Conservation (phyloP, 2,329 filamentous ascomycete genomes). For the Daldinia sp. region DNA sequence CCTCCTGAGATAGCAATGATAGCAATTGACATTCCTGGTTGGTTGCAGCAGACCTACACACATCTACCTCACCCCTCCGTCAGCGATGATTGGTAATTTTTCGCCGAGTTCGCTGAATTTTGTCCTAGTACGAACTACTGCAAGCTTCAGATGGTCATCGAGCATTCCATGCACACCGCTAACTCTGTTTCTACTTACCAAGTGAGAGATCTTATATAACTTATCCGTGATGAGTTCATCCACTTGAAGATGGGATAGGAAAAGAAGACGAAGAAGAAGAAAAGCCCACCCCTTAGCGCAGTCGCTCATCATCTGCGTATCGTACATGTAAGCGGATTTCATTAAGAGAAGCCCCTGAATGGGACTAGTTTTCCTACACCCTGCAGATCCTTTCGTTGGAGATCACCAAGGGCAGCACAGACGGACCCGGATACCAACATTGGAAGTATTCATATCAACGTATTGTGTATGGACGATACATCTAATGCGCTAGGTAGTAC, state of each 20-base stretch:
- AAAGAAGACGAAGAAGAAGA: constrained; percentile 3
- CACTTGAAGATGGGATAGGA: constrained; percentile 2
- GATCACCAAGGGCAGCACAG: constrained; percentile 38
- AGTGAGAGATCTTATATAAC: constrained; percentile 4
- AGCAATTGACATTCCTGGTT: constrained; percentile 32
- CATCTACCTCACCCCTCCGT: constrained; percentile 12
- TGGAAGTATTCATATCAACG: neutral
- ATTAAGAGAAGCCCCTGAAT: constrained; percentile 39
- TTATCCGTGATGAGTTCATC: constrained; percentile 3
- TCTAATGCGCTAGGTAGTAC: constrained; percentile 8
- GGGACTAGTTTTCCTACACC: constrained; percentile 23
- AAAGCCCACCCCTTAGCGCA: constrained; percentile 19
- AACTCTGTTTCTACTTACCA: constrained; percentile 10
- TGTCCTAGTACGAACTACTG: constrained; percentile 32
- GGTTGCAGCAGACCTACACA: constrained; percentile 29
- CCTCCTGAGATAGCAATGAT: constrained; percentile 36
- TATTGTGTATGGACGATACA: constrained; percentile 20
- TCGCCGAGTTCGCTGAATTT: constrained; percentile 30
- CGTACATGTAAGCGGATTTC: constrained; percentile 13
- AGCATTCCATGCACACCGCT: constrained; percentile 24
- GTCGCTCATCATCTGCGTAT: constrained; percentile 1
- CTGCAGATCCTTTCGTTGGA: constrained; percentile 36
- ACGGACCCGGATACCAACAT: constrained; percentile 19
- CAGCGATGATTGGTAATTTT: constrained; percentile 33
- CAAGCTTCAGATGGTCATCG: constrained; percentile 27